Conservation (phyloP, 2,329 filamentous ascomycete species). For the Hypoxylon sp. region DNA sequence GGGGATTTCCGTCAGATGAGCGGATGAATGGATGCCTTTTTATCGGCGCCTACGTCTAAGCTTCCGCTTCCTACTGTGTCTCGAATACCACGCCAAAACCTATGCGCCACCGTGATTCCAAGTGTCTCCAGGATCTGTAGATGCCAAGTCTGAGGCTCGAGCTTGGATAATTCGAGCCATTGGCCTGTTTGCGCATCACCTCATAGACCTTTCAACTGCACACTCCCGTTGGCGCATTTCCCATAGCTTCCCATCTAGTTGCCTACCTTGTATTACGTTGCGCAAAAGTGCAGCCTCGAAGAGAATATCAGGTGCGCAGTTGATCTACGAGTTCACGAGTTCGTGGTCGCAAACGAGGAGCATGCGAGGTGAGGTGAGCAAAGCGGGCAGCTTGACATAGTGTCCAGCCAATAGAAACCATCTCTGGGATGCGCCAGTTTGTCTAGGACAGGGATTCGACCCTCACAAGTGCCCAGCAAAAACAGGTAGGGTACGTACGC, state of each 20-base stretch:
- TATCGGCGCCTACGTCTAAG: constrained; percentile 15
- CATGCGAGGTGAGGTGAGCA: constrained; percentile 46
- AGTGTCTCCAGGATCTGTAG: constrained; percentile 11
- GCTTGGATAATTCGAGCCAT: constrained; percentile 18
- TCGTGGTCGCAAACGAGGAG: constrained; percentile 43
- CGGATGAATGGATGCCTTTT: no score
- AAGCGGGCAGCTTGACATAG: constrained; percentile 43
- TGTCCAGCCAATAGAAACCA: constrained; percentile 42
- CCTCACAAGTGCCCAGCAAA: constrained; percentile 40
- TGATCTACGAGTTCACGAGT: constrained; percentile 26
- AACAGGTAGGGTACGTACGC: constrained; percentile 39
- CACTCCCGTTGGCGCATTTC: constrained; percentile 23
- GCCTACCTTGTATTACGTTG: constrained; percentile 4
- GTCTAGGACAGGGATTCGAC: constrained; percentile 42
- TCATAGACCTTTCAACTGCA: constrained; percentile 6
- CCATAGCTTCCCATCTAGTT: constrained; percentile 13
- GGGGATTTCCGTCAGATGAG: constrained; percentile 21
- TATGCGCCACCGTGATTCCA: constrained; percentile 34
- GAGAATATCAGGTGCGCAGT: constrained; percentile 38
- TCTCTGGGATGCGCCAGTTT: constrained; percentile 43
- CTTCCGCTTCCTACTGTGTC: constrained; percentile 21
- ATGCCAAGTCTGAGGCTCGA: constrained; percentile 27
- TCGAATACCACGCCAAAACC: constrained; percentile 29
- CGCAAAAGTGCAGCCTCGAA: constrained; percentile 22
- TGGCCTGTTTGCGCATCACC: constrained; percentile 30